Conservation (phyloP, 2,329 filamentous ascomycete genomes). For the Teratosphaeria epicoccoides region DNA sequence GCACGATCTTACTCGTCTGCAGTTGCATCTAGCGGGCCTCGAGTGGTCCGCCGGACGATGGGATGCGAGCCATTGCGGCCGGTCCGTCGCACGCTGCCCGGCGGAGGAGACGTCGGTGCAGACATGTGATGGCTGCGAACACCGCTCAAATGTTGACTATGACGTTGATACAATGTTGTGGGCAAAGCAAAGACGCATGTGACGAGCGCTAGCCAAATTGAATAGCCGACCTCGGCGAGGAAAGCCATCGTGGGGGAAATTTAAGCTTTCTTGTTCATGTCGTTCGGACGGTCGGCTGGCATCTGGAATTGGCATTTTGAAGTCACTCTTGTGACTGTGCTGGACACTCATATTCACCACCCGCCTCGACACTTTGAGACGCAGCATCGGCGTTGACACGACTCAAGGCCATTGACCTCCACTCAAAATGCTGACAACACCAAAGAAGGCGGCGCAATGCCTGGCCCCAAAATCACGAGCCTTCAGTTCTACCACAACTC, state of each 20-base stretch:
- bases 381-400: neutral
- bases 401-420: neutral
- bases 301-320: neutral
- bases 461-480: conserved; percentile 28
- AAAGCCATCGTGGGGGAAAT: neutral
- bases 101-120: conserved; percentile 13
- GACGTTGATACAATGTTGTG: neutral
- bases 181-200: neutral
- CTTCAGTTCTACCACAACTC: conserved; percentile 33
- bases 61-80: conserved; percentile 23
- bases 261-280: neutral
- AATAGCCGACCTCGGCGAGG: neutral
- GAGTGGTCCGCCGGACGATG: conserved; percentile 57
- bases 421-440: conserved; percentile 1
- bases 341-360: neutral
- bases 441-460: conserved; percentile 28
- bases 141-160: no score
- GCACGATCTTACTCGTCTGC: conserved; percentile 52
- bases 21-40: conserved; percentile 58
- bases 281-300: neutral
- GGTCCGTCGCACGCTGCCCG: conserved; percentile 19
- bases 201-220: neutral
- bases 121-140: no score
- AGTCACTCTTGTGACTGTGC: neutral
- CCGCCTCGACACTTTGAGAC: neutral